Base-by-base conservation (phyloP, 169 alveolate species). In the Cryptosporidium sp. region DNA sequence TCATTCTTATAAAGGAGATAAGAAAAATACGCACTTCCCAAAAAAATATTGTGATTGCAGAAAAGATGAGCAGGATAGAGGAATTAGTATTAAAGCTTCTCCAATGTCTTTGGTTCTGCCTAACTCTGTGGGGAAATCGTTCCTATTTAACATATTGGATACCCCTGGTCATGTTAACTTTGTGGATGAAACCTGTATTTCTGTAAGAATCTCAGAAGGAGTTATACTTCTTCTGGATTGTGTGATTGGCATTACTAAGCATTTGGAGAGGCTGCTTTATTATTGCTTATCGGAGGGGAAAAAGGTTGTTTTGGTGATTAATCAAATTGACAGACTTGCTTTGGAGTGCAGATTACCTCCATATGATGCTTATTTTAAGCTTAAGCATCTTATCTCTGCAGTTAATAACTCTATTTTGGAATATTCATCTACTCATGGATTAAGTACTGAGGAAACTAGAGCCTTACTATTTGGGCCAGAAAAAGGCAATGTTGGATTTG, bases 111-210 rank as follows among this genome's bases (percentile, higher is more conserved):
- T 98, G 70, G 95, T 99, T 16, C 93, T 98, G 26, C 98, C 93
- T 69, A 96, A 94, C 84, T 92, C 95, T 21, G 92, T 93, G 89
- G 98, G 95, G 39, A 96, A 96, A 87, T 93, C 96, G 0, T 93
- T 91, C 58, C 67, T 97, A n/a, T 94, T 97, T 50, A 97, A 97
- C 85, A 85, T 97, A 23, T 94, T 96, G 71, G 99, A 98, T 73
- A 97, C 99, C 0, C 99, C 99, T 5, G 99, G 99, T 14, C 99
- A 98, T 91, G 98, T 98, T 4, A 96, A 97, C 91, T 98, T 98
- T 91, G 91, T 94, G 55, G 99, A 99, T 91, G 99, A 99, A 95
- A 97, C 97, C 41, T 94, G 96, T 23, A 96, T 98, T 41, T 97
- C 99, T 10, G 75, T 97, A 85, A 96, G 99, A 84, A 85, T 98